Conservation (phyloP, 1,284 basidiomycete genomes). For the Naganishia liquefaciens region DNA sequence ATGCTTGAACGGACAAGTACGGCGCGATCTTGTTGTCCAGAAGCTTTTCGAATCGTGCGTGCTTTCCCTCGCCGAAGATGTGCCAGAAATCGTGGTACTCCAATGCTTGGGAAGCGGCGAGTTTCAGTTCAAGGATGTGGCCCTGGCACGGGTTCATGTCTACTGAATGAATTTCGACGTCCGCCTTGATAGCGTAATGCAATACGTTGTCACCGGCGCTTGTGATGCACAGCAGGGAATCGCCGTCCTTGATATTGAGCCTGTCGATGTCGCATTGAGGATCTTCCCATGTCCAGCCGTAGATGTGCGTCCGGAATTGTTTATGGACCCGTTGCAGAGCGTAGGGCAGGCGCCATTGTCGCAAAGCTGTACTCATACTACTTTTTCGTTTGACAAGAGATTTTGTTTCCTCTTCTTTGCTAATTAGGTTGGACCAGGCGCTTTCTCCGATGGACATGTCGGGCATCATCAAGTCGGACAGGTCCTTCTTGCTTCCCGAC, state of each 20-base stretch:
- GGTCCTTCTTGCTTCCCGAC: slow-evolving; percentile 49
- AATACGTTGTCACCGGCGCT: slow-evolving; percentile 79
- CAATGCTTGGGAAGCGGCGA: slow-evolving; percentile 67
- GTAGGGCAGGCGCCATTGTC: slow-evolving; percentile 70
- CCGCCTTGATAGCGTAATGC: slow-evolving; percentile 72
- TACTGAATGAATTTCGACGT: slow-evolving; percentile 71
- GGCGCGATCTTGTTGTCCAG: slow-evolving; percentile 70
- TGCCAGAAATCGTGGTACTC: slow-evolving; percentile 69
- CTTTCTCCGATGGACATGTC: slow-evolving; percentile 43
- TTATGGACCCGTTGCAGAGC: slow-evolving; percentile 71
- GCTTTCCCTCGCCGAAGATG: slow-evolving; percentile 70
- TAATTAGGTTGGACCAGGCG: slow-evolving; percentile 47
- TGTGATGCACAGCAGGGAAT: slow-evolving; percentile 74
- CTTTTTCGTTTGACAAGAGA: slow-evolving; percentile 3
- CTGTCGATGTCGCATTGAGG: slow-evolving; percentile 73
- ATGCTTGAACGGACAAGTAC: slow-evolving; percentile 68
- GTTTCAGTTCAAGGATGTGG: slow-evolving; percentile 76
- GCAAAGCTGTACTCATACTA: neutral
- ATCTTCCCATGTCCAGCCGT: slow-evolving; percentile 76
- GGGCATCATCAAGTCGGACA: slow-evolving; percentile 50
- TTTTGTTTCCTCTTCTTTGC: slow-evolving; percentile 29
- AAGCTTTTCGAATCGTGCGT: slow-evolving; percentile 64
- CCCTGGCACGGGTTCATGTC: slow-evolving; percentile 74
- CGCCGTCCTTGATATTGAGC: slow-evolving; percentile 63
- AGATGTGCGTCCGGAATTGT: slow-evolving; percentile 74